A percentile compares a stretch with the other conserved stretches of the same genome.
Conservation (phyloP, 2,329 filamentous ascomycete species). For the Trichoderma asperellum region DNA sequence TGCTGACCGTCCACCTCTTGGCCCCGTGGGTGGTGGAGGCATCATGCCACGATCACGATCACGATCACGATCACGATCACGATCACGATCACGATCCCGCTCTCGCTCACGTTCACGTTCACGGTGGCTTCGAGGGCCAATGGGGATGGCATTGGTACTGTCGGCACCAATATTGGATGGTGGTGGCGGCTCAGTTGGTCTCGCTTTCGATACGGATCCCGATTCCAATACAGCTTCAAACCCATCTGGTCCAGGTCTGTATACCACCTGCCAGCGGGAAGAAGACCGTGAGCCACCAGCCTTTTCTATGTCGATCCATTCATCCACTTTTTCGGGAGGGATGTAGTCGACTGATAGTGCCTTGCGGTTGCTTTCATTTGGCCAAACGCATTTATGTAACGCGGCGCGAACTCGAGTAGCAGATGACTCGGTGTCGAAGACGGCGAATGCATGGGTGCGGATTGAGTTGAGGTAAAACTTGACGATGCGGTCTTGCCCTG, state of each 20-base stretch:
- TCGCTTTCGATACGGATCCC: slow-evolving; percentile 32
- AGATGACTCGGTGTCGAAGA: slow-evolving; percentile 69
- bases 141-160: slow-evolving; percentile 43
- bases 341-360: slow-evolving; percentile 88
- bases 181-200: slow-evolving; percentile 30
- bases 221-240: slow-evolving; percentile 58
- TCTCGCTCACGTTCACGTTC: slow-evolving; percentile 7
- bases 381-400: slow-evolving; percentile 82
- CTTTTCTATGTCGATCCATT: slow-evolving; percentile 76
- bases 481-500: slow-evolving; percentile 59
- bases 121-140: slow-evolving; percentile 43
- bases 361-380: slow-evolving; percentile 82
- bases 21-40: slow-evolving; percentile 41
- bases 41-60: slow-evolving; percentile 2
- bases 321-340: slow-evolving; percentile 70
- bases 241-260: slow-evolving; percentile 61
- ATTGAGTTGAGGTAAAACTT: slow-evolving; percentile 82
- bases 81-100: slow-evolving; percentile 22
- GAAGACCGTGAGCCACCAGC: slow-evolving; percentile 47
- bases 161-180: slow-evolving; percentile 32
- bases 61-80: not conserved
- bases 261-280: slow-evolving; percentile 73
- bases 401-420: slow-evolving; percentile 76
- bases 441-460: slow-evolving; percentile 83
- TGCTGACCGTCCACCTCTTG: slow-evolving; percentile 44